Evolutionary conservation across 768 basidiomycete species (phyloP).

Genomic region (Naganishia randhawae): DNA sequence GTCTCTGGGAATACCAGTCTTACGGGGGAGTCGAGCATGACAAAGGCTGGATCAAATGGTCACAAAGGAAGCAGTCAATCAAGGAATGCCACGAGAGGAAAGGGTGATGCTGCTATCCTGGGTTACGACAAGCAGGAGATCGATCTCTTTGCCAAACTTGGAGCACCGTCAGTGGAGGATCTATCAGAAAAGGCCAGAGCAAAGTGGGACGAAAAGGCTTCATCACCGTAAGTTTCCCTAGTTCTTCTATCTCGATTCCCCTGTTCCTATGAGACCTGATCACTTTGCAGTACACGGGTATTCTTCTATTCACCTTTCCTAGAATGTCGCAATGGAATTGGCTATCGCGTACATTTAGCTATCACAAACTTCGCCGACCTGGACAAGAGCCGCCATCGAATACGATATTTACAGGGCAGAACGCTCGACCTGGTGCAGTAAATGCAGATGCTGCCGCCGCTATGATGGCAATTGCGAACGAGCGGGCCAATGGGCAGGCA

Average conservation of each 20-base stretch:
- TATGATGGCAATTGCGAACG: conserved; percentile 20
- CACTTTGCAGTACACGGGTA: too few relatives aligned
- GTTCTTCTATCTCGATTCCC: too few relatives aligned
- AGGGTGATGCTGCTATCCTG: conserved; percentile 5
- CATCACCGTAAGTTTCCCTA: conserved; percentile 5
- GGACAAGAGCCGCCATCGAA: conserved; percentile 14
- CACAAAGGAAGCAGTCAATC: not conserved
- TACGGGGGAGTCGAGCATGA: not conserved
- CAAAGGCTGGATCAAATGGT: not conserved
- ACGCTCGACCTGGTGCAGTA: not conserved
- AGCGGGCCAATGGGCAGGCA: conserved; percentile 16
- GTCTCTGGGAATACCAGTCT: not conserved
- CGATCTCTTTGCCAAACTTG: conserved; percentile 13
- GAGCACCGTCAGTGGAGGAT: conserved; percentile 4
- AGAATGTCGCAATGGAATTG: conserved; percentile 19
- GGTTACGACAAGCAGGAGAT: conserved; percentile 20
- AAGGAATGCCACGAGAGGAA: not conserved
- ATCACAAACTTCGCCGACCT: conserved; percentile 12
- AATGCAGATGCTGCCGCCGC: conserved; percentile 9
- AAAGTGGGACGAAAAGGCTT: conserved; percentile 1
- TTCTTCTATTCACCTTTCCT: too few relatives aligned
- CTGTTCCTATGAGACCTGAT: not conserved
- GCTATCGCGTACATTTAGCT: conserved; percentile 20
- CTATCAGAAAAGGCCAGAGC: conserved; percentile 17
- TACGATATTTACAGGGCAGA: conserved; percentile 16